A percentile compares a stretch with the other conserved stretches of the same genome.
These are phyloP conservation scores for Astrothelium subdiscretum DNA, from an alignment of 495 filamentous ascomycete genomes.

Conservation along the genomic window DNA sequence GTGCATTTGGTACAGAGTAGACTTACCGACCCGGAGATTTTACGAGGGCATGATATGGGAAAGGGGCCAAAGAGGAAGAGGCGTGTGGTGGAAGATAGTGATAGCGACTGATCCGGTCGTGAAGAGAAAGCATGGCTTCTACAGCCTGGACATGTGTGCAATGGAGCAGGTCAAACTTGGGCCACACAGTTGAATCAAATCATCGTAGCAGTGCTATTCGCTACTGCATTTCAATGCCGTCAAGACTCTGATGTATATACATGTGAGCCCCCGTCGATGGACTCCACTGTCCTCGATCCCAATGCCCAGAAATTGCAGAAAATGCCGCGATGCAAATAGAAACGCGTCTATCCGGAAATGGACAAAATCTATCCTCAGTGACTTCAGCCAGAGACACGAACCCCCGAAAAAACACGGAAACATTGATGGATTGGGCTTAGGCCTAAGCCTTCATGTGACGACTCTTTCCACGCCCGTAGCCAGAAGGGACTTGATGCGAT, in stretches of 20 bases:
- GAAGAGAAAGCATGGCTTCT: neutral
- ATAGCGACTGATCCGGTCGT: neutral
- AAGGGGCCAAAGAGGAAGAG: neutral
- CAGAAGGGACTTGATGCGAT: neutral
- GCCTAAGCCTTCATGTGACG: neutral
- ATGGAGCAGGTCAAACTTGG: no score
- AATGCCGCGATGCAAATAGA: neutral
- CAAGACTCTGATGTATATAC: no score
- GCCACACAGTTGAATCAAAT: no score
- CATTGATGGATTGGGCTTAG: neutral
- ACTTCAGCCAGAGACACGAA: neutral
- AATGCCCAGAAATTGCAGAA: neutral
- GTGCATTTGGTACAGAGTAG: neutral
- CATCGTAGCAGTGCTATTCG: neutral
- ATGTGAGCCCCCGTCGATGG: neutral
- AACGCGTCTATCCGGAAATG: neutral
- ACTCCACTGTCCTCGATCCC: neutral
- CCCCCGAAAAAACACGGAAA: neutral
- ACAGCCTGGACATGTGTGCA: no score
- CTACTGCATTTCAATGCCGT: no score
- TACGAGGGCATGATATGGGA: neutral
- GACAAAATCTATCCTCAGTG: neutral
- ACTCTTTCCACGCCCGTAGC: neutral
- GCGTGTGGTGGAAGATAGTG: conserved; percentile 5
- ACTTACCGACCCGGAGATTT: neutral